Base-by-base conservation (phyloP, 176 grass and related monocot genomes). In the Secale cereale region DNA sequence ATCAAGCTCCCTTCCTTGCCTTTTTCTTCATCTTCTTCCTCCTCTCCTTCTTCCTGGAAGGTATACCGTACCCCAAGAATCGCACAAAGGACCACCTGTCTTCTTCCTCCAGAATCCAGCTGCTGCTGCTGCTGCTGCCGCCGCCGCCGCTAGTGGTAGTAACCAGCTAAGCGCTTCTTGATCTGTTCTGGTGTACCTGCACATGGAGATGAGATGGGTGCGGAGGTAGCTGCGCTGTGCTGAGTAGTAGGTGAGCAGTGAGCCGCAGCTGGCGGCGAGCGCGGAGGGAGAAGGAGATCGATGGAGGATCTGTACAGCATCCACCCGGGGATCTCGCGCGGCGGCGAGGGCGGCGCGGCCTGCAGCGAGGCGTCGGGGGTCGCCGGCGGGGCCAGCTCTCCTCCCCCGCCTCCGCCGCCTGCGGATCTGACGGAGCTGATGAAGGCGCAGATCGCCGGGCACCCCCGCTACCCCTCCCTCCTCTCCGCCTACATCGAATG, bases 401-500 rank as follows among this genome's bases (percentile, higher is more conserved):
- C 56, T 20, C 56, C 56, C 0, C 56, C 56, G 56, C 84, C 59
- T 4, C 77, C 70, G 28, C 75, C 81, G 60, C 5, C 85, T 11
- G 70, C 95, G 84, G 92, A 94, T 94, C 93, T 95, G 85, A 94
- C 77, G 79, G 91, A 94, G 73, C 46, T 95, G 43, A 86, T 98
- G 85, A 98, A 99, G 80, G 91, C 94, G 39, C 97, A 99, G 90
- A 99, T 99, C 90, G 97, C 94, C 39, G 84, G 88, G 41, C 97
- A 99, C 61, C 97, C 97, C 8, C 88, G 97, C 76, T 99, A 99
- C 82, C 94, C 94, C 13, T 85, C 88, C 45, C 91, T 99, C 54
- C 86, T 99, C 70, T 89, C 92, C 70, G 94, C 97, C 79, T 99
- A 99, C 84, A 89, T 99, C 78, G 94, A 99, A 78, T 99, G 97